phyloP scores from a whole-genome alignment of 164 flowering plant genomes.

The Macadamia tetraphylla region DNA sequence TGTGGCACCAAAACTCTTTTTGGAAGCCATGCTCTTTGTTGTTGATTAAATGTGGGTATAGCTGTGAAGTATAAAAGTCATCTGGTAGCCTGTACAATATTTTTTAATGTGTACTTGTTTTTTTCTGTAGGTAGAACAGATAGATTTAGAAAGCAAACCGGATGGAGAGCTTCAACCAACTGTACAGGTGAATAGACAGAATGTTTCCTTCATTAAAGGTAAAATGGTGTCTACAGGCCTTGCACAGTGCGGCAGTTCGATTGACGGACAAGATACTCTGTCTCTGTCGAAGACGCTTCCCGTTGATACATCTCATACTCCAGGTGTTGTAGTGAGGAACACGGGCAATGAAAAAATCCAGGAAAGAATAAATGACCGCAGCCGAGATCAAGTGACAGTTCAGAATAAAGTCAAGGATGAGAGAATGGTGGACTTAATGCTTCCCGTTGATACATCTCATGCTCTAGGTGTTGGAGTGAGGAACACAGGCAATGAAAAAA shows the following conservation, averaged over 20 bases:
- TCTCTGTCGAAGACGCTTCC: slow-evolving; percentile 9
- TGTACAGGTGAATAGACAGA: slow-evolving; percentile 4
- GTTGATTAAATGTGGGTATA: not conserved
- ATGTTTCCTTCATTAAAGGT: slow-evolving; percentile 6
- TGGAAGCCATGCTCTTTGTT: not conserved
- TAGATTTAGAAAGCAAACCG: slow-evolving; percentile 7
- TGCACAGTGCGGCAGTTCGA: not conserved
- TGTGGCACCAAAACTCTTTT: not conserved
- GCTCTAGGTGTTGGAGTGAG: slow-evolving; percentile 12
- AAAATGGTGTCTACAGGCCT: slow-evolving; percentile 9
- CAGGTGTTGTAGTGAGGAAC: slow-evolving; percentile 11
- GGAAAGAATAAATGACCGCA: slow-evolving; percentile 2
- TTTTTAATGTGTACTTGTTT: slow-evolving; percentile 1
- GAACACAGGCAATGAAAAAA: slow-evolving; percentile 6
- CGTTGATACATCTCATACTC: slow-evolving; percentile 5
- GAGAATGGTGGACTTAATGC: slow-evolving; percentile 1
- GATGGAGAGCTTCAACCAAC: slow-evolving; percentile 11
- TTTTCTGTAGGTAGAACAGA: slow-evolving; percentile 25
- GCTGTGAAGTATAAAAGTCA: not conserved
- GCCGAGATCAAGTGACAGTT: slow-evolving; percentile 10
- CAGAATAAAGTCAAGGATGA: slow-evolving; percentile 18
- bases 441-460: slow-evolving; percentile 7
- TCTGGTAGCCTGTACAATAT: not conserved
- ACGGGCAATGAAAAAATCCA: slow-evolving; percentile 5
- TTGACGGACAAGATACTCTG: slow-evolving; percentile 12